phyloP scores from a whole-genome alignment of 495 filamentous ascomycete species.

The Penicillium fimorum region DNA sequence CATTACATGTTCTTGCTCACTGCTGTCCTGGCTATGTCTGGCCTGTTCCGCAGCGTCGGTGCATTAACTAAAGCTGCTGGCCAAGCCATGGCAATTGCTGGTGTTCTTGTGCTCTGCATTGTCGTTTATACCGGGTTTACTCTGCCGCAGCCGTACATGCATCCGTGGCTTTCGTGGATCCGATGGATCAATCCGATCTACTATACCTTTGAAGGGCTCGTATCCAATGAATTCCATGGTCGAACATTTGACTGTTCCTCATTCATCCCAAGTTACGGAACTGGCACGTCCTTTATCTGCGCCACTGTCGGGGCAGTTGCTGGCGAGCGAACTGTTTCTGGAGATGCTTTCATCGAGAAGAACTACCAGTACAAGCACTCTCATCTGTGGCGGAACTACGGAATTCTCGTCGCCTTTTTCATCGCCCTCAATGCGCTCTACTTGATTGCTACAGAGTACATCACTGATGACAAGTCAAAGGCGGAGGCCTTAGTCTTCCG shows the following conservation, averaged over 20 bases:
- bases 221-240: slow-evolving; percentile 58
- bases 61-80: slow-evolving; percentile 37
- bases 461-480: slow-evolving; percentile 31
- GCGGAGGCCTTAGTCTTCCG: slow-evolving; percentile 39
- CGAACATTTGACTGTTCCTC: slow-evolving; percentile 43
- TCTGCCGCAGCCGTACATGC: slow-evolving; percentile 42
- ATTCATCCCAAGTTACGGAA: slow-evolving; percentile 41
- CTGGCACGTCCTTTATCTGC: slow-evolving; percentile 43
- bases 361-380: slow-evolving; percentile 52
- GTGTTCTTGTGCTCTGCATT: slow-evolving; percentile 40
- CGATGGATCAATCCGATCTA: slow-evolving; percentile 41
- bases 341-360: slow-evolving; percentile 50
- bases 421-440: slow-evolving; percentile 51
- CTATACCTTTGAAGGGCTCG: slow-evolving; percentile 40
- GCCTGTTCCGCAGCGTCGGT: slow-evolving; percentile 44
- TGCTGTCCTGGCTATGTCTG: slow-evolving; percentile 51
- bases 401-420: slow-evolving; percentile 59
- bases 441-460: slow-evolving; percentile 37
- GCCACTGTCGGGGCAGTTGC: slow-evolving; percentile 51
- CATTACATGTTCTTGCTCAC: slow-evolving; percentile 52
- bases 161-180: slow-evolving; percentile 48
- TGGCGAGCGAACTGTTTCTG: slow-evolving; percentile 46
- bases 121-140: slow-evolving; percentile 47
- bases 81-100: slow-evolving; percentile 45
- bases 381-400: slow-evolving; percentile 64